A percentile compares a stretch with the other conserved stretches of the same genome.
These are phyloP conservation scores for Monilinia vaccinii-corymbosi DNA, from an alignment of 2,329 filamentous ascomycete species.

Conservation along the genomic window DNA sequence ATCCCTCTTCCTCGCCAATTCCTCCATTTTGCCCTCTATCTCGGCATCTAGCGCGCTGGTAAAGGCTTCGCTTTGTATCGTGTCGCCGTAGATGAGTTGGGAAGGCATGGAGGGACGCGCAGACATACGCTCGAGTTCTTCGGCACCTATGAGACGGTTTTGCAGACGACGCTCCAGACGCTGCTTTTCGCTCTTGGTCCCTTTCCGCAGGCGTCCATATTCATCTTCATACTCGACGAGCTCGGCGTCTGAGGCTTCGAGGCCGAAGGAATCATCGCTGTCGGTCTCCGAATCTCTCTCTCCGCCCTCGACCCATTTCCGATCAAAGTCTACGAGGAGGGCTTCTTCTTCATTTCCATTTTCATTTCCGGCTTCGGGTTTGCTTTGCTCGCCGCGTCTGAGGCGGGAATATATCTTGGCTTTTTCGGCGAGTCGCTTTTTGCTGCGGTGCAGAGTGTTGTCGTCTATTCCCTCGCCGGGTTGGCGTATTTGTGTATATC, in stretches of 20 bases:
- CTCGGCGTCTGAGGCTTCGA: constrained; percentile 39
- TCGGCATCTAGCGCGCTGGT: constrained; percentile 46
- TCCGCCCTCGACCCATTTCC: constrained; percentile 72
- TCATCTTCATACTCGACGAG: constrained; percentile 86
- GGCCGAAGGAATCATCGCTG: constrained; percentile 20
- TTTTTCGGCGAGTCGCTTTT: constrained; percentile 82
- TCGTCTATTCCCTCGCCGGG: constrained; percentile 39
- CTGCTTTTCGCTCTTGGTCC: constrained; percentile 60
- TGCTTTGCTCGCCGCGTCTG: constrained; percentile 75
- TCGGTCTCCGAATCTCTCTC: constrained; percentile 31
- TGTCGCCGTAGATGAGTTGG: constrained; percentile 74
- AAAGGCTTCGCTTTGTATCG: constrained; percentile 77
- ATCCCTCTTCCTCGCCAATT: constrained; percentile 69
- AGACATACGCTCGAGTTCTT: constrained; percentile 59
- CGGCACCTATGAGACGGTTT: constrained; percentile 44
- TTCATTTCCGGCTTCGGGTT: constrained; percentile 46
- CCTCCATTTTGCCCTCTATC: constrained; percentile 61
- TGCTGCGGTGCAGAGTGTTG: constrained; percentile 51
- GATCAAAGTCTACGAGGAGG: constrained; percentile 86
- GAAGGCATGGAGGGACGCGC: constrained; percentile 57
- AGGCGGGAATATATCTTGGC: constrained; percentile 79
- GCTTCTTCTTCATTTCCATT: constrained; percentile 47
- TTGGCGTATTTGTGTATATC: constrained; percentile 51
- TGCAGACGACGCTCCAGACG: constrained; percentile 48
- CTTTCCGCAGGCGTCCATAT: constrained; percentile 72